phyloP scores from a whole-genome alignment of 208 protist genomes.

The Acanthamoeba lenticulata region DNA sequence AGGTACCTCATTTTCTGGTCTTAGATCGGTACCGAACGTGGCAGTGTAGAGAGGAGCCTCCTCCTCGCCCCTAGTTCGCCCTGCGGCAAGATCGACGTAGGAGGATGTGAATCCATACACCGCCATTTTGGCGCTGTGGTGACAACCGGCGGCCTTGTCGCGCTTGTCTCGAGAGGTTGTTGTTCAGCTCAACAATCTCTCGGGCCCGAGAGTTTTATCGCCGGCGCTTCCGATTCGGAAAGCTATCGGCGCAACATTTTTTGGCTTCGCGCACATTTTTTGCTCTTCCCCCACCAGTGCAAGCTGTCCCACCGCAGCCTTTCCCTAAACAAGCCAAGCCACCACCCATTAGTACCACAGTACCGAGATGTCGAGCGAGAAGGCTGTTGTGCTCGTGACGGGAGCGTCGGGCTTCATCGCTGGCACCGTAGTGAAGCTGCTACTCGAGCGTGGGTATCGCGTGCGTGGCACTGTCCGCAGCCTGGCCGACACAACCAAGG shows the following conservation, averaged over 20 bases:
- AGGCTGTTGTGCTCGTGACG: neutral
- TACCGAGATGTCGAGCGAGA: neutral
- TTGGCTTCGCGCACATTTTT: too few relatives aligned
- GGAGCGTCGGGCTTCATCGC: slow-evolving; percentile 60
- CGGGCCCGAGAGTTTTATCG: too few relatives aligned
- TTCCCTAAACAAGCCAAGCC: too few relatives aligned
- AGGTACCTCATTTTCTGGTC: too few relatives aligned
- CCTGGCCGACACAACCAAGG: slow-evolving; percentile 9
- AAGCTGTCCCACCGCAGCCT: too few relatives aligned
- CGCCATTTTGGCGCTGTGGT: too few relatives aligned
- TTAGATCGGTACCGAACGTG: neutral
- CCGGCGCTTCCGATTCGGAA: too few relatives aligned
- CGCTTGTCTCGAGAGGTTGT: too few relatives aligned
- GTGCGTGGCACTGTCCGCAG: slow-evolving; percentile 43
- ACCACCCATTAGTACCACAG: neutral
- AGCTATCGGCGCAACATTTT: too few relatives aligned
- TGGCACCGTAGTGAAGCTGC: neutral
- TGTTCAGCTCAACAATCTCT: too few relatives aligned
- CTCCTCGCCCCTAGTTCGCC: neutral
- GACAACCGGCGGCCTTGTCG: too few relatives aligned
- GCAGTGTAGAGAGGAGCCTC: neutral
- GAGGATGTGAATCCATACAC: neutral
- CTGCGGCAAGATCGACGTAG: neutral
- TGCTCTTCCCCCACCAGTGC: too few relatives aligned
- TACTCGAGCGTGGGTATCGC: slow-evolving; percentile 39